Percentiles rank a stretch among this genome's conserved stretches.
phyloP scores from a whole-genome alignment of 345 rosid genomes.

The Excoecaria agallocha region DNA sequence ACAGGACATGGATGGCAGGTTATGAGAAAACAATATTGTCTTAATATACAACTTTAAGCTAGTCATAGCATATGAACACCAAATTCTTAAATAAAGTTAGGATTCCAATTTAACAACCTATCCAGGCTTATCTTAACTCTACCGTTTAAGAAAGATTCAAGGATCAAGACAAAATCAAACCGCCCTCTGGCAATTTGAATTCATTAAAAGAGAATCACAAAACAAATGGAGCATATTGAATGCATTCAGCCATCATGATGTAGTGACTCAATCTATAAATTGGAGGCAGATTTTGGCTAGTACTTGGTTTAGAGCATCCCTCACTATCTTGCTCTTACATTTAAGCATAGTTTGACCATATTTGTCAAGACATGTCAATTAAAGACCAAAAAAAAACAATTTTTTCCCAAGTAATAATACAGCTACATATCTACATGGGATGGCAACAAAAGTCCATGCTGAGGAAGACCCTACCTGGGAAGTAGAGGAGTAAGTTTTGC shows the following conservation, averaged over 20 bases:
- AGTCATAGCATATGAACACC: neutral
- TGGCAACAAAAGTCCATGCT: constrained; percentile 13
- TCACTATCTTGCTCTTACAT: neutral
- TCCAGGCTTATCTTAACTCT: neutral
- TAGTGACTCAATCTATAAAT: neutral
- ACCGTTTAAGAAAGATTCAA: neutral
- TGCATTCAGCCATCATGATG: neutral
- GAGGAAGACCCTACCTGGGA: constrained; percentile 52
- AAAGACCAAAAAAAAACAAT: neutral
- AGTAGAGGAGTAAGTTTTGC: constrained; percentile 59
- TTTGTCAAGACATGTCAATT: neutral
- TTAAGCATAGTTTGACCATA: neutral
- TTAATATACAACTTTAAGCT: constrained; percentile 5
- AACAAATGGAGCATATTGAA: neutral
- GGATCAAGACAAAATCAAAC: neutral
- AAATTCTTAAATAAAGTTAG: neutral
- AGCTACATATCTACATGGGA: neutral
- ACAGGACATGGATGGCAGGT: constrained; percentile 17
- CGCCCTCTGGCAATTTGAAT: neutral
- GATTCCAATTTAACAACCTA: neutral
- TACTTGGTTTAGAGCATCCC: neutral
- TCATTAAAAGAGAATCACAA: neutral
- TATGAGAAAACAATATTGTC: constrained; percentile 14
- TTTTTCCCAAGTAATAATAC: neutral
- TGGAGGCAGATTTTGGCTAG: neutral